Conservation (phyloP, 2,329 filamentous ascomycete genomes). For the Diaporthe batatas region DNA sequence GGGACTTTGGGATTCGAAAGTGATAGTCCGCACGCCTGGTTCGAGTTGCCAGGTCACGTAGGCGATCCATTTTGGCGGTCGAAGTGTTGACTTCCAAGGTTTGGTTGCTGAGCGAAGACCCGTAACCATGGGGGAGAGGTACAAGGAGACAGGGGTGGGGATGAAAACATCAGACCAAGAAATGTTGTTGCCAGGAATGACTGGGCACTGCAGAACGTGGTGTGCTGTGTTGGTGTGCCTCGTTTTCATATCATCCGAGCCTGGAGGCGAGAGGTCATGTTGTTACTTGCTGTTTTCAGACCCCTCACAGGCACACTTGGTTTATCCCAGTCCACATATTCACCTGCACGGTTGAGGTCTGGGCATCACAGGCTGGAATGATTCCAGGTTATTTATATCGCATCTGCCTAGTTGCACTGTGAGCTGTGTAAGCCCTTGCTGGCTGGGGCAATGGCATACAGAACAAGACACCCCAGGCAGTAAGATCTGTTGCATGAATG, state of each 20-base stretch:
- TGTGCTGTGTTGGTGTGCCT: background rate
- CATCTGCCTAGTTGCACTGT: background rate
- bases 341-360: background rate
- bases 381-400: background rate
- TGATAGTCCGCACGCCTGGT: background rate
- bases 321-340: background rate
- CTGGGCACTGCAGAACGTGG: no score
- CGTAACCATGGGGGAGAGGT: slow-evolving; percentile 22
- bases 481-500: background rate
- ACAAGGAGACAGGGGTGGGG: background rate
- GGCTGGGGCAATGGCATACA: background rate
- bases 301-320: background rate
- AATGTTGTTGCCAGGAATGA: background rate
- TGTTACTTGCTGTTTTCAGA: background rate
- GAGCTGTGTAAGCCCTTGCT: background rate
- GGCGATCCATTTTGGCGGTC: slow-evolving; percentile 17
- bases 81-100: background rate
- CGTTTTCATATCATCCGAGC: no score
- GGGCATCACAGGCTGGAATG: background rate
- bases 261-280: background rate
- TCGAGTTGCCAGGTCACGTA: slow-evolving; percentile 25
- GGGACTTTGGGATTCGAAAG: slow-evolving; percentile 8
- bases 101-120: background rate
- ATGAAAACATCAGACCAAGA: background rate
- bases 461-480: background rate